Percentiles rank a stretch among this genome's conserved stretches.
phyloP scores from a whole-genome alignment of 306 rosid genomes.

The Pueraria montana region DNA sequence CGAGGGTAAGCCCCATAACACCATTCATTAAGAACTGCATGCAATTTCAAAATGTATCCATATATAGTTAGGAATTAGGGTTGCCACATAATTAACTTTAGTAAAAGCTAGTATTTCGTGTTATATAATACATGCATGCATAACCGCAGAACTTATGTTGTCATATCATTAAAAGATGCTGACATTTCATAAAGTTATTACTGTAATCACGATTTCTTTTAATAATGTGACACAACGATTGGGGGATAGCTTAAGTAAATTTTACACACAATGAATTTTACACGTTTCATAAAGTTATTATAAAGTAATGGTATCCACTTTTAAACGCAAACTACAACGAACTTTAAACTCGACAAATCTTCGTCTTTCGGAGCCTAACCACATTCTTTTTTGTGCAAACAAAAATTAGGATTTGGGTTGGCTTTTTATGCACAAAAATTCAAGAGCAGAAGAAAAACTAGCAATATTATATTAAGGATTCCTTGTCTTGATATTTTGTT shows the following conservation, averaged over 20 bases:
- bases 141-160: background rate
- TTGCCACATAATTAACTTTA: background rate
- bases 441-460: background rate
- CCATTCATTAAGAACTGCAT: background rate
- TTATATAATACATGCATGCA: background rate
- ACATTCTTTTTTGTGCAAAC: background rate
- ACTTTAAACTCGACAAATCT: background rate
- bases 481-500: background rate
- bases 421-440: background rate
- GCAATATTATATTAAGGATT: background rate
- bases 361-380: background rate
- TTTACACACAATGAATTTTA: background rate
- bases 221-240: background rate
- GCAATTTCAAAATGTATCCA: background rate
- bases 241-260: background rate
- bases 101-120: background rate
- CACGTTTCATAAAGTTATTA: background rate
- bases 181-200: background rate
- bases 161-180: background rate
- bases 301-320: background rate
- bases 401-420: background rate
- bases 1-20: no score
- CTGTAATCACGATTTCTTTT: background rate
- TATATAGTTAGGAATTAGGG: background rate
- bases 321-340: background rate